A percentile compares a stretch with the other conserved stretches of the same genome.
Evolutionary conservation across 768 basidiomycete species (phyloP).

Genomic region (Russula earlei): DNA sequence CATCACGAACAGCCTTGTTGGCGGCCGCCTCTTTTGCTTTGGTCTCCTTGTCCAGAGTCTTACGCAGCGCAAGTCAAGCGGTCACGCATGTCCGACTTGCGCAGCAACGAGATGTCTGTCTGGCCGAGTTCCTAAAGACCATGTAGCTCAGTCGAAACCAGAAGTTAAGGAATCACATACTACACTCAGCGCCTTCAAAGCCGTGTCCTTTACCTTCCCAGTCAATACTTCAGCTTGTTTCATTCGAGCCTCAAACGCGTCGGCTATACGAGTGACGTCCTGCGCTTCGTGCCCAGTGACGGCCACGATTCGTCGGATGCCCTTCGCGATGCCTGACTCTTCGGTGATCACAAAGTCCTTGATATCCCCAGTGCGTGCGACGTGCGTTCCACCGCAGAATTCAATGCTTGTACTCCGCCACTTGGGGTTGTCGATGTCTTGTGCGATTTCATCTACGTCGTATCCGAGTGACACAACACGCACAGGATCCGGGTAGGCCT

Average conservation of each 20-base stretch:
- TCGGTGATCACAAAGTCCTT: conserved; percentile 92
- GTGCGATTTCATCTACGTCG: conserved; percentile 75
- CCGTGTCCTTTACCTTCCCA: conserved; percentile 81
- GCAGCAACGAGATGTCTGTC: conserved; percentile 78
- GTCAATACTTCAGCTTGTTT: conserved; percentile 47
- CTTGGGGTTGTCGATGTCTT: conserved; percentile 79
- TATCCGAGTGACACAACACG: conserved; percentile 88
- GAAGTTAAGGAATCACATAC: conserved; percentile 35
- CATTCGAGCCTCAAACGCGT: conserved; percentile 51
- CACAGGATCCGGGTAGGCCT: conserved; percentile 96
- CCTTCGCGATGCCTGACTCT: conserved; percentile 96
- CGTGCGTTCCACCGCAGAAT: conserved; percentile 99
- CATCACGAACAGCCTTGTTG: conserved; percentile 58
- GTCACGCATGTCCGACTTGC: conserved; percentile 73
- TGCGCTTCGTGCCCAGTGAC: conserved; percentile 92
- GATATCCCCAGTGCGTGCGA: conserved; percentile 94
- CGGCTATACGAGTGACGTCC: conserved; percentile 62
- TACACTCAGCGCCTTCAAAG: conserved; percentile 68
- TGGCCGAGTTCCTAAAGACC: conserved; percentile 70
- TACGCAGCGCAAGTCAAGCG: conserved; percentile 60
- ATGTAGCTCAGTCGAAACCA: neutral
- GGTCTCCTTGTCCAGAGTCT: conserved; percentile 73
- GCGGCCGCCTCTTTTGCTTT: conserved; percentile 74
- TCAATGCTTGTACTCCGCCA: conserved; percentile 91
- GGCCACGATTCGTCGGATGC: conserved; percentile 88